phyloP scores from a whole-genome alignment of 1,284 basidiomycete genomes.

The Athelia psychrophila region DNA sequence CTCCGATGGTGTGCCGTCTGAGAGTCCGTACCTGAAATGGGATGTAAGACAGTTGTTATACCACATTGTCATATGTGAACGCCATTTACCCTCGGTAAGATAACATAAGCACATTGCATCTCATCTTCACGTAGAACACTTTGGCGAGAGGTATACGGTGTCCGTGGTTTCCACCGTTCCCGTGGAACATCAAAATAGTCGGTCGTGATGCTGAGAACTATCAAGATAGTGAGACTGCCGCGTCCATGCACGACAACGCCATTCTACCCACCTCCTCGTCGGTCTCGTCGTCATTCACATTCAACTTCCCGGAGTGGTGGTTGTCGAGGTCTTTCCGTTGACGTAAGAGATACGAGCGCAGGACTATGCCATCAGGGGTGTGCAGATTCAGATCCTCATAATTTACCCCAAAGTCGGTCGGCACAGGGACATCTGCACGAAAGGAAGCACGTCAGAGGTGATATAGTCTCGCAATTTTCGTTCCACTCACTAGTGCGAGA shows the following conservation, averaged over 20 bases:
- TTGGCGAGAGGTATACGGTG: conserved; percentile 90
- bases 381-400: conserved; percentile 74
- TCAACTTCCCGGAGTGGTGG: conserved; percentile 23
- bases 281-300: conserved; percentile 29
- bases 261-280: conserved; percentile 43
- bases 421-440: conserved; percentile 70
- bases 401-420: conserved; percentile 65
- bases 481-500: conserved; percentile 64
- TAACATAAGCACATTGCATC: conserved; percentile 88
- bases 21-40: conserved; percentile 71
- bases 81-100: conserved; percentile 79
- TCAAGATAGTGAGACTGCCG: neutral
- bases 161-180: conserved; percentile 81
- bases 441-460: neutral
- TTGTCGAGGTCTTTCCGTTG: conserved; percentile 38
- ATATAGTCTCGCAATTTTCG: neutral
- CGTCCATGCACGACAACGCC: neutral
- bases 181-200: conserved; percentile 89
- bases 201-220: conserved; percentile 72
- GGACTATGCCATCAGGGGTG: conserved; percentile 56
- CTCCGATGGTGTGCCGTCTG: conserved; percentile 83
- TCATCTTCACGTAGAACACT: conserved; percentile 81
- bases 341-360: conserved; percentile 62
- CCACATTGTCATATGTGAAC: conserved; percentile 1
- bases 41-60: conserved; percentile 1